Conservation (phyloP, 352 stramenopile species). For the Phytophthora multivora region DNA sequence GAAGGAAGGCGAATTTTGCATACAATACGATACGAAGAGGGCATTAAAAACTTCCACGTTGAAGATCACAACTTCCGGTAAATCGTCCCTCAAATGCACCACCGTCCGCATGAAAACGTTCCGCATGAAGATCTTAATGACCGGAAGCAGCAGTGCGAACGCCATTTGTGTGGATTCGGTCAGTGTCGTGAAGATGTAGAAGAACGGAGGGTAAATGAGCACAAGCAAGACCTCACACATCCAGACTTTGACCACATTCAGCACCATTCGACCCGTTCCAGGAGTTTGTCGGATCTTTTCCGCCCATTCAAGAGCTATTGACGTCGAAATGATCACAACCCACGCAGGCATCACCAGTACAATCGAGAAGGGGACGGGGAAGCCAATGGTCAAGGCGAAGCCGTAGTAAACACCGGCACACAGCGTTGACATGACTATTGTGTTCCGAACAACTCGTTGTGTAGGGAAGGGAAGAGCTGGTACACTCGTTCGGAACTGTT, state of each 20-base stretch:
- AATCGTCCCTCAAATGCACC: conserved; percentile 26
- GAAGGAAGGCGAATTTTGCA: conserved; percentile 31
- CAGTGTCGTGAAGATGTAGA: conserved; percentile 24
- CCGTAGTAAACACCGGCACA: conserved; percentile 6
- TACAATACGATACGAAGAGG: conserved; percentile 35
- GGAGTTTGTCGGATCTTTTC: conserved; percentile 18
- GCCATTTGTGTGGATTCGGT: not conserved
- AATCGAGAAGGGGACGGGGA: conserved; percentile 31
- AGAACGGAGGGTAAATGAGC: conserved; percentile 31
- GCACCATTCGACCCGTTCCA: conserved; percentile 1
- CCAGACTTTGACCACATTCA: conserved; percentile 23
- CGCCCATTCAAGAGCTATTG: conserved; percentile 11
- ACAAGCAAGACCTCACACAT: conserved; percentile 21
- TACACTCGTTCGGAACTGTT: conserved; percentile 29
- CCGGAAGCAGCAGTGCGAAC: conserved; percentile 26
- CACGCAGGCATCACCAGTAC: conserved; percentile 14
- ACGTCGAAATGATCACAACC: conserved; percentile 14
- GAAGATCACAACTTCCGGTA: conserved; percentile 27
- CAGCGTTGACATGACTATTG: conserved; percentile 2
- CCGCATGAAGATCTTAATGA: conserved; percentile 22
- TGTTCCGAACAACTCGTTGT: conserved; percentile 8
- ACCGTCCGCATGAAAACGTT: conserved; percentile 18
- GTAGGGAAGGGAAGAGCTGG: conserved; percentile 17
- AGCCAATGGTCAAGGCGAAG: conserved; percentile 4
- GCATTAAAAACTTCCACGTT: conserved; percentile 35